These are phyloP conservation scores for Neofusicoccum sp. DNA, from an alignment of 2,329 filamentous ascomycete species.

Conservation along the genomic window DNA sequence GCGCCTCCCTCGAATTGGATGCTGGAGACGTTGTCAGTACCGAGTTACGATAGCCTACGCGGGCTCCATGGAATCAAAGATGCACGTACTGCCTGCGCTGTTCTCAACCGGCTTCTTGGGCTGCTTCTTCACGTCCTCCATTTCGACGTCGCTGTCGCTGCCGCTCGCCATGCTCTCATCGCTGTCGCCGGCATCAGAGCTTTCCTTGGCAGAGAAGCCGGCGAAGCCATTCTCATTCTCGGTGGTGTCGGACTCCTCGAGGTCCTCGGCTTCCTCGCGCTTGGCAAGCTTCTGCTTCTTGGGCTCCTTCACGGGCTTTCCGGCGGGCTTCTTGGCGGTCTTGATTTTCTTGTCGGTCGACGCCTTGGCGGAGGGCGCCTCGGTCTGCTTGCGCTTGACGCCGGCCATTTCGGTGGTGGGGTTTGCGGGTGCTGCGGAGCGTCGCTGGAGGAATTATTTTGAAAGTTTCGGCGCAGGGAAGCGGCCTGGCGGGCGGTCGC, in stretches of 20 bases:
- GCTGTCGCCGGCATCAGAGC: constrained; percentile 24
- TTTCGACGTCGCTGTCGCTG: constrained; percentile 12
- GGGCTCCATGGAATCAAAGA: not conserved
- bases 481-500: constrained; percentile 10
- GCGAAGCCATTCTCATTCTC: constrained; percentile 37
- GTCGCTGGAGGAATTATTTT: constrained; percentile 1
- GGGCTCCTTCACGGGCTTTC: constrained; percentile 23
- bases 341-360: constrained; percentile 38
- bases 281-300: constrained; percentile 36
- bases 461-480: constrained; percentile 11
- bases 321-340: constrained; percentile 33
- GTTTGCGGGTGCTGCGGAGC: not conserved
- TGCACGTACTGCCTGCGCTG: constrained; percentile 5
- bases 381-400: constrained; percentile 40
- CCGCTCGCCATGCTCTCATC: constrained; percentile 16
- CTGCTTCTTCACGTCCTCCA: constrained; percentile 21
- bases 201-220: constrained; percentile 33
- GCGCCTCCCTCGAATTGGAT: constrained; percentile 78
- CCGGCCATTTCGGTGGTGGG: constrained; percentile 30
- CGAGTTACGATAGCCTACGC: not conserved
- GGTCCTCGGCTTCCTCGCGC: constrained; percentile 29
- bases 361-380: constrained; percentile 22
- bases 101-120: constrained; percentile 18
- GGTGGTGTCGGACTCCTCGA: constrained; percentile 37
- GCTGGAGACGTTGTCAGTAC: constrained; percentile 25